Conservation (phyloP, 2,329 filamentous ascomycete species). For the Xylariales sp. region DNA sequence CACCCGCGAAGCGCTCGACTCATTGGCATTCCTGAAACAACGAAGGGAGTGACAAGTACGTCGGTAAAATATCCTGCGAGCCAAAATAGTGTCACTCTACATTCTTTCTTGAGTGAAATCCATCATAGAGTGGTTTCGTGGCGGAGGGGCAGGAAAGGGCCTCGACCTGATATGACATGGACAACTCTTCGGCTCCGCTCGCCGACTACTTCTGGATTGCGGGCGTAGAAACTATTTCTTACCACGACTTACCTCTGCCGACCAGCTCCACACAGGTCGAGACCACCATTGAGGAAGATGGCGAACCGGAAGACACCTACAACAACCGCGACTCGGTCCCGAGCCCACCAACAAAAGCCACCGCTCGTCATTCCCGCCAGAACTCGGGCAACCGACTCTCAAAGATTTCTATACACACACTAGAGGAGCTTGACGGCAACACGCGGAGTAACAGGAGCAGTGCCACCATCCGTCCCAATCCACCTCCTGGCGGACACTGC, state of each 20-base stretch:
- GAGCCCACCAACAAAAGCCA: slow-evolving; percentile 27
- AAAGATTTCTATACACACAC: slow-evolving; percentile 44
- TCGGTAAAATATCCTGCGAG: too few relatives aligned
- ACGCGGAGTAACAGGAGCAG: slow-evolving; percentile 62
- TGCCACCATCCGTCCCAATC: slow-evolving; percentile 53
- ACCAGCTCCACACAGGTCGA: slow-evolving; percentile 40
- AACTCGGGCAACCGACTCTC: slow-evolving; percentile 54
- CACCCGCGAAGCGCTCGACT: too few relatives aligned
- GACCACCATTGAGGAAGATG: slow-evolving; percentile 59
- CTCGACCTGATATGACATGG: slow-evolving; percentile 42
- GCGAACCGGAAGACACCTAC: slow-evolving; percentile 40
- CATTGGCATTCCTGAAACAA: too few relatives aligned
- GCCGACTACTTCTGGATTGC: slow-evolving; percentile 76
- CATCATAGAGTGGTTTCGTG: slow-evolving; percentile 12
- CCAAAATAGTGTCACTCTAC: too few relatives aligned
- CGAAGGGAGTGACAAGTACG: too few relatives aligned
- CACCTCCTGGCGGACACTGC: slow-evolving; percentile 17
- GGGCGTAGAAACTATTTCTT: slow-evolving; percentile 63
- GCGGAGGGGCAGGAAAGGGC: slow-evolving; percentile 11
- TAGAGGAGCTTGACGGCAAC: slow-evolving; percentile 55
- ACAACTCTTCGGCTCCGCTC: slow-evolving; percentile 58
- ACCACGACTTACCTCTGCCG: slow-evolving; percentile 48
- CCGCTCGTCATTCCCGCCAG: slow-evolving; percentile 56
- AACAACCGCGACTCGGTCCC: slow-evolving; percentile 18
- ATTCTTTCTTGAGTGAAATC: too few relatives aligned